Evolutionary conservation across 1,284 basidiomycete genomes (phyloP).

Genomic region (Chalciporus sp.): DNA sequence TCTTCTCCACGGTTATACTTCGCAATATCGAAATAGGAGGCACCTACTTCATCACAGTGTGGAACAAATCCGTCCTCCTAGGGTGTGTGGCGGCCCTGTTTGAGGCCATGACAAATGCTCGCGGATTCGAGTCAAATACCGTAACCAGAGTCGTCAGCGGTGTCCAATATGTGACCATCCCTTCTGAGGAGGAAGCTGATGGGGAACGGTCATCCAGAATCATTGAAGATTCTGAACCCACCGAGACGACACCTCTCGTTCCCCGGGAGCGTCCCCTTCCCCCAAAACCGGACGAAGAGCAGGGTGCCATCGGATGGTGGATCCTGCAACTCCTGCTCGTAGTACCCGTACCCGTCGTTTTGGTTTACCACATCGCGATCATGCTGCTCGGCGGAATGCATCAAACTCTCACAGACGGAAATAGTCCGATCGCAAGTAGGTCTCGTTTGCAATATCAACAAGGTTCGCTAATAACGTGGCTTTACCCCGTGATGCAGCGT

Average conservation of each 20-base stretch:
- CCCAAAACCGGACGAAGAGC: constrained; percentile 29
- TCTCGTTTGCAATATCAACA: constrained; percentile 5
- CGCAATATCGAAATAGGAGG: constrained; percentile 50
- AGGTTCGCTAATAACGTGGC: constrained; percentile 5
- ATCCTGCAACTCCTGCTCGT: constrained; percentile 59
- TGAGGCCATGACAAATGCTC: constrained; percentile 37
- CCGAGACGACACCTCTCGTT: constrained; percentile 56
- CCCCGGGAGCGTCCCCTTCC: constrained; percentile 30
- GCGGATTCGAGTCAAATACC: constrained; percentile 22
- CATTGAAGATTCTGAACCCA: constrained; percentile 38
- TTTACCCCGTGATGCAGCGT: constrained; percentile 45
- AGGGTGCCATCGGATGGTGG: constrained; percentile 58
- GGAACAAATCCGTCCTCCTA: constrained; percentile 54
- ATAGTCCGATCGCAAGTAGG: constrained; percentile 49
- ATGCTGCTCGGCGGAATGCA: constrained; percentile 52
- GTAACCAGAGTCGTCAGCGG: constrained; percentile 8
- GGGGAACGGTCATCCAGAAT: constrained; percentile 23
- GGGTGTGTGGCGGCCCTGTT: constrained; percentile 48
- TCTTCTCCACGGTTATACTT: constrained; percentile 49
- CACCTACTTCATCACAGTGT: constrained; percentile 58
- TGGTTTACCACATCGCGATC: constrained; percentile 57
- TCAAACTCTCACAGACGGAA: constrained; percentile 72
- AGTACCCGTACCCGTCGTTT: constrained; percentile 57
- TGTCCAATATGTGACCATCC: constrained; percentile 31
- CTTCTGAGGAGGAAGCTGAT: constrained; percentile 15